These are phyloP conservation scores for Sporothrix mexicana DNA, from an alignment of 2,329 filamentous ascomycete genomes.

Conservation along the genomic window DNA sequence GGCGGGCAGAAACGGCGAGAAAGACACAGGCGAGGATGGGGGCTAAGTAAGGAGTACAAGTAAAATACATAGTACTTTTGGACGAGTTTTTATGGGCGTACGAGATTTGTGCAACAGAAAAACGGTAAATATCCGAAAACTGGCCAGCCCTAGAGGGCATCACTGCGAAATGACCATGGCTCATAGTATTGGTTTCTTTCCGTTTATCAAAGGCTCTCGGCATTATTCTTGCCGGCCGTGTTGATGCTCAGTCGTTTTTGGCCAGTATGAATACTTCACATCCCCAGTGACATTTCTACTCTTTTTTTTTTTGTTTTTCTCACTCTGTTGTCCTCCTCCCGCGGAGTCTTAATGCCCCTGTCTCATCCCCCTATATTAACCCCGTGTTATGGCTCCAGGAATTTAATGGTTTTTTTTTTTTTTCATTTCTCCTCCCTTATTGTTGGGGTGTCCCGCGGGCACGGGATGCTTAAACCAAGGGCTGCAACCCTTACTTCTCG, in stretches of 20 bases:
- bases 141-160: background rate
- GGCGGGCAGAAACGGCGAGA: background rate
- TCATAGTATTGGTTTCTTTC: background rate
- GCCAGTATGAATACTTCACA: background rate
- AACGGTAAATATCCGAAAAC: background rate
- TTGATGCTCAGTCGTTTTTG: background rate
- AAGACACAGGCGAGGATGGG: background rate
- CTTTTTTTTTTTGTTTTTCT: too few species aligned
- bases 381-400: constrained; percentile 4
- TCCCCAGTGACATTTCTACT: too few species aligned
- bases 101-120: background rate
- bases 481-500: background rate
- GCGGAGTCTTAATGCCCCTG: background rate
- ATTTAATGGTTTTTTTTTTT: background rate
- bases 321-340: background rate
- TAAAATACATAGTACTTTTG: background rate
- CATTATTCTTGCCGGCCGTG: background rate
- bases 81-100: background rate
- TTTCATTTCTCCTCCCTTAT: background rate
- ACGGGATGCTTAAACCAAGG: constrained; percentile 21
- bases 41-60: background rate
- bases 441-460: background rate
- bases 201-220: background rate
- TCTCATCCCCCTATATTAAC: background rate
- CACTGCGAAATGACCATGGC: too few species aligned